Evolutionary conservation across 2,329 filamentous ascomycete genomes (phyloP).

Genomic region (Colletotrichum chlorophyti): DNA sequence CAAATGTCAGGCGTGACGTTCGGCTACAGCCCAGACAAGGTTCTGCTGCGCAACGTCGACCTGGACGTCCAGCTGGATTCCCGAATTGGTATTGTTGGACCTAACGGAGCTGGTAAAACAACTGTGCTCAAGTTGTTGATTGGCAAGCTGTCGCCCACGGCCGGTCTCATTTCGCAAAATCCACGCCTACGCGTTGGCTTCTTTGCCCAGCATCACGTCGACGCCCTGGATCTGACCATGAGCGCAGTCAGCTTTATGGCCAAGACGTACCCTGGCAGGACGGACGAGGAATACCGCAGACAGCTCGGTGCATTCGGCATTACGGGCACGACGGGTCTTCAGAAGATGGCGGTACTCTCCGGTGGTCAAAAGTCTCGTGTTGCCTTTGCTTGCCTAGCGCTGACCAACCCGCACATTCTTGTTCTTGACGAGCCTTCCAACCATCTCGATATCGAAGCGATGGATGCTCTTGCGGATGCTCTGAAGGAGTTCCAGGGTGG

Average conservation of each 20-base stretch:
- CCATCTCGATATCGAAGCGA: constrained; percentile 98
- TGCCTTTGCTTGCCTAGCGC: constrained; percentile 92
- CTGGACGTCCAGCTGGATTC: constrained; percentile 97
- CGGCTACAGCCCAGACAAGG: constrained; percentile 82
- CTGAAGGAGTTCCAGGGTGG: constrained; percentile 89
- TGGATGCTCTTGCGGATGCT: constrained; percentile 91
- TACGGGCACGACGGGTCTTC: constrained; percentile 93
- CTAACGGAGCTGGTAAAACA: constrained; percentile 98
- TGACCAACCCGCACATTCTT: constrained; percentile 94
- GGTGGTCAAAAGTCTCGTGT: constrained; percentile 99
- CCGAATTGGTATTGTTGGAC: constrained; percentile 97
- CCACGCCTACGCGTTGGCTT: constrained; percentile 90
- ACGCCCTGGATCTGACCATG: constrained; percentile 87
- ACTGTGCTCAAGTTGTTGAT: constrained; percentile 98
- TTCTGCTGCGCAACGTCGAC: constrained; percentile 85
- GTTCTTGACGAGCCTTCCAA: constrained; percentile 99
- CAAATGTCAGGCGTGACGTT: constrained; percentile 95
- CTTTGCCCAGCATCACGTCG: constrained; percentile 98
- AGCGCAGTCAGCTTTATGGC: constrained; percentile 97
- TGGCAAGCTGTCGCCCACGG: constrained; percentile 77
- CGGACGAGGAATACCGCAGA: constrained; percentile 95
- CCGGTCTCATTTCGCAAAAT: constrained; percentile 86
- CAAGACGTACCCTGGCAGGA: constrained; percentile 85
- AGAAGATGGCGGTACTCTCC: constrained; percentile 93
- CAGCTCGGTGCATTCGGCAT: constrained; percentile 90